Evolutionary conservation across 306 rosid genomes (phyloP), one percentile per base, ranked within the genome.

Genomic region (Crotalaria pallida): DNA sequence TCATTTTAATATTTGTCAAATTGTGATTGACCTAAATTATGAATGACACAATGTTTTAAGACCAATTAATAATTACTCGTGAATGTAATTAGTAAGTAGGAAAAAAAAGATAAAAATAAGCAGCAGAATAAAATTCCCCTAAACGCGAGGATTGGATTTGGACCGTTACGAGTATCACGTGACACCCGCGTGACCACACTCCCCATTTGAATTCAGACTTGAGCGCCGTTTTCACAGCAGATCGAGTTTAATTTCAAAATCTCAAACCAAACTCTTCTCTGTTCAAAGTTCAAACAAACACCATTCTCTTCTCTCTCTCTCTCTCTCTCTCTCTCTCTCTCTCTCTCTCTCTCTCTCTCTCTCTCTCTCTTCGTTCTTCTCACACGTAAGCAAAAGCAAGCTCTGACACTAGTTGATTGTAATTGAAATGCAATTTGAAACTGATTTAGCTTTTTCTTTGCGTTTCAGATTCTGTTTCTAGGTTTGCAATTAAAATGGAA

Each of bases 151-250:
- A 27, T 33, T 44, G 33, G 31, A 3, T 24, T 3, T 44, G 3
- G 3, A 65, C 91, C 93, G 93, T 89, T 87, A 31, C 4, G 58
- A 11, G 47, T 21, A 27, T 31, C 45, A 79, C 87, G 85, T 71
- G 89, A 77, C 11, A 4, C 29, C 51, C 83, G 76, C 89, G 83
- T 82, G 94, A 80, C 11, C 45, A 5, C 1, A 1, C 10, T 23
- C 61, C 18, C 3, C 31, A 77, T 88, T 90, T 88, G 96, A 90
- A 90, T 86, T 78, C 88, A 86, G 86, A 84, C 88, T 56, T 58
- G 40, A 80, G 83, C 84, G 86, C 89, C 74, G 50, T 71, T 80
- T 79, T n/a, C n/a, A n/a, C 58, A 63, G 84, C 63, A 70, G 79
- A 77, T 83, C 73, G 76, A 78, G 6, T 79, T 86, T 52, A 82